Percentiles rank a stretch among this genome's conserved stretches.
Conservation (phyloP, 1,284 basidiomycete species). For the Macrocystidia cucumis region DNA sequence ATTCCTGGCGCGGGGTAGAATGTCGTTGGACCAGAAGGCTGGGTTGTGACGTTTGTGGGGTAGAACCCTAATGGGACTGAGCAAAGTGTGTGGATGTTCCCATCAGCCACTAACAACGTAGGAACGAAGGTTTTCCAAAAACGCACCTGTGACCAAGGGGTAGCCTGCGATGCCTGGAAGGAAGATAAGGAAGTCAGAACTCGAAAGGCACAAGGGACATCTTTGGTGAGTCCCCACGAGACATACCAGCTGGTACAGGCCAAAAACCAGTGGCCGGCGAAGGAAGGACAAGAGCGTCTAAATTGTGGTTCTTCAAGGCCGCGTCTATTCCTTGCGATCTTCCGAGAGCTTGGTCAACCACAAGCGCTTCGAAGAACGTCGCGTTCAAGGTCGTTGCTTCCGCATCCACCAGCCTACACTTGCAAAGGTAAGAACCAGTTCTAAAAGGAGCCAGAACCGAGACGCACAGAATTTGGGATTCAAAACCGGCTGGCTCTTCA, state of each 20-base stretch:
- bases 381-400: too few species aligned
- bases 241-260: slow-evolving; percentile 30
- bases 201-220: too few species aligned
- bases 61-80: slow-evolving; percentile 56
- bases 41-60: slow-evolving; percentile 37
- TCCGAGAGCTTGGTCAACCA: slow-evolving; percentile 43
- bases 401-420: slow-evolving; percentile 36
- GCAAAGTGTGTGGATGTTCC: not conserved
- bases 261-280: slow-evolving; percentile 39
- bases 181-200: not conserved
- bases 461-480: too few species aligned
- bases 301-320: slow-evolving; percentile 35
- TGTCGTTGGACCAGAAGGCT: slow-evolving; percentile 31
- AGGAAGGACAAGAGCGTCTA: slow-evolving; percentile 55
- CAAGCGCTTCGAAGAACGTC: slow-evolving; percentile 42
- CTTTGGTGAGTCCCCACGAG: too few species aligned
- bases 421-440: too few species aligned
- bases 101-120: too few species aligned
- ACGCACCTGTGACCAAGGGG: slow-evolving; percentile 48
- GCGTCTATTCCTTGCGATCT: slow-evolving; percentile 51
- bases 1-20: slow-evolving; percentile 50
- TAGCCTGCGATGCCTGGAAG: slow-evolving; percentile 48
- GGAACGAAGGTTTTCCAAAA: too few species aligned
- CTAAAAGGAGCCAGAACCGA: too few species aligned
- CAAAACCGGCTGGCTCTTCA: slow-evolving; percentile 42